Conservation (phyloP, 371 early-diverging fungal species). For the Mucor mucedo region DNA sequence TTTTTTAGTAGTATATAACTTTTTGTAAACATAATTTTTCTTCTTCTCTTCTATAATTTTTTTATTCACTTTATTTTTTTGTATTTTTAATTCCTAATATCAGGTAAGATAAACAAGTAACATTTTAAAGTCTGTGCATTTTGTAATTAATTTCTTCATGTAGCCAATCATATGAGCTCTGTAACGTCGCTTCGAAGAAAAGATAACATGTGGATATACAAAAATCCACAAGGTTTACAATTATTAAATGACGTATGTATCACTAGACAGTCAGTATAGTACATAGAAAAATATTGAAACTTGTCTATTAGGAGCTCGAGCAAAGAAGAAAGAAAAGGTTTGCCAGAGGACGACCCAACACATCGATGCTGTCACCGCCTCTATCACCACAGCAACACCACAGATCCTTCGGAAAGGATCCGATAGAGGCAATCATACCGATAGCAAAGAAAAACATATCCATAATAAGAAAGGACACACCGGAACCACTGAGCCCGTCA, state of each 20-base stretch:
- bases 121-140: neutral
- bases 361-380: neutral
- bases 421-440: neutral
- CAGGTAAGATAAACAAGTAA: neutral
- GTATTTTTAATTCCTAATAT: neutral
- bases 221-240: conserved; percentile 27
- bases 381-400: neutral
- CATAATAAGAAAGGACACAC: neutral
- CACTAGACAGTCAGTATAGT: neutral
- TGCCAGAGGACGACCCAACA: conserved; percentile 2
- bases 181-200: conserved; percentile 10
- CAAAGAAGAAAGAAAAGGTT: conserved; percentile 18
- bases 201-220: conserved; percentile 32
- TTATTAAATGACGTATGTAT: conserved; percentile 19
- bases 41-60: too few relatives aligned
- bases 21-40: too few relatives aligned
- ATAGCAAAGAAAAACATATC: neutral
- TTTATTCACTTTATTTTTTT: neutral
- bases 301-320: conserved; percentile 20
- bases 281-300: neutral
- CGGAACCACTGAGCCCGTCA: neutral
- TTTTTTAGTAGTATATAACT: neutral
- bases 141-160: neutral
- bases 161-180: neutral
- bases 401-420: neutral